phyloP scores from a whole-genome alignment of 495 filamentous ascomycete species.

The Penicillium robsamsonii region DNA sequence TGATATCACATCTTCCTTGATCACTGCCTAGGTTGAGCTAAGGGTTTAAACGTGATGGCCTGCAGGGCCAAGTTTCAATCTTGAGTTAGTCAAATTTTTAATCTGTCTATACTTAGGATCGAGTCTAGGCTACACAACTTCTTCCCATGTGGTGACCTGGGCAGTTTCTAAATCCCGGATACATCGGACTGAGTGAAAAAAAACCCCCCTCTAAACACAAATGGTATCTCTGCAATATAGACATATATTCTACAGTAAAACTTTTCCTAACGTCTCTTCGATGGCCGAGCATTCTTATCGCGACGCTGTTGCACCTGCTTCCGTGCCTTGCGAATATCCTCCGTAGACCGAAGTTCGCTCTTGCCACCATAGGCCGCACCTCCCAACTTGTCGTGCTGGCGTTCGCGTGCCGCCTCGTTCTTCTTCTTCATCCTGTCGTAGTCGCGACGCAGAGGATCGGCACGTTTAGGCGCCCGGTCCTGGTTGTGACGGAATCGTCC shows the following conservation, averaged over 20 bases:
- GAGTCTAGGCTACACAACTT: conserved; percentile 1
- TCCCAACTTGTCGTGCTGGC: conserved; percentile 36
- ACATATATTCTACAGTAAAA: conserved; percentile 9
- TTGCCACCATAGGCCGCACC: conserved; percentile 63
- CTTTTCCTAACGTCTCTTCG: conserved; percentile 42
- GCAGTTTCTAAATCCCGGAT: conserved; percentile 8
- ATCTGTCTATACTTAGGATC: neutral
- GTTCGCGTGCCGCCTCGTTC: conserved; percentile 79
- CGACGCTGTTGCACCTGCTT: conserved; percentile 69
- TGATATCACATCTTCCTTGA: conserved; percentile 5
- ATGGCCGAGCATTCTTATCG: conserved; percentile 89
- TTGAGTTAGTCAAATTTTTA: neutral
- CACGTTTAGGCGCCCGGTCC: conserved; percentile 84
- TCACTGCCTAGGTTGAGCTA: neutral
- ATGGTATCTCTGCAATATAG: conserved; percentile 15
- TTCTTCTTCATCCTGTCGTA: conserved; percentile 89
- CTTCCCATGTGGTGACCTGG: conserved; percentile 10
- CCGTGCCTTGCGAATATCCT: conserved; percentile 81
- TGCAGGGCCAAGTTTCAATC: conserved; percentile 5
- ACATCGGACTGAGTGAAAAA: neutral
- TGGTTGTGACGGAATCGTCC: conserved; percentile 70
- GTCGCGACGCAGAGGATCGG: conserved; percentile 86
- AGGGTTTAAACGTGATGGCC: conserved; percentile 10
- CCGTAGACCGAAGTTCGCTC: conserved; percentile 74
- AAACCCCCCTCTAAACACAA: conserved; percentile 8